Evolutionary conservation across 2,329 filamentous ascomycete species (phyloP).

Genomic region (Exophiala viscosa): DNA sequence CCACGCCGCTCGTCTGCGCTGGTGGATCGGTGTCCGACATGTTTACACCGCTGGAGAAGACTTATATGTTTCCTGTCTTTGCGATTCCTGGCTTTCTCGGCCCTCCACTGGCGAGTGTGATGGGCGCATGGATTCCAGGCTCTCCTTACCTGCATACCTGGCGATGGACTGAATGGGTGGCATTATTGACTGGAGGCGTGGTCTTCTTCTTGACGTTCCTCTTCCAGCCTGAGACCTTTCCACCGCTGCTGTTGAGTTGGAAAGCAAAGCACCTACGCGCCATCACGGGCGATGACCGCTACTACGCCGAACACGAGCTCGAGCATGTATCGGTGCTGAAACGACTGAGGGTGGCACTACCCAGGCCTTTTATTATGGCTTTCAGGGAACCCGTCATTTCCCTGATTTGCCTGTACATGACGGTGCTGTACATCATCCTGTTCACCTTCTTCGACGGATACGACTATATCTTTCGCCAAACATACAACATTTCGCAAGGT

Average conservation of each 20-base stretch:
- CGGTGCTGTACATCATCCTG: conserved; percentile 33
- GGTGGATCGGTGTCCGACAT: conserved; percentile 48
- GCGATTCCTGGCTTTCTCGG: conserved; percentile 42
- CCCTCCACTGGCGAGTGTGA: conserved; percentile 36
- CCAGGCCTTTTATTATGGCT: conserved; percentile 48
- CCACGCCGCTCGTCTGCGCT: conserved; percentile 45
- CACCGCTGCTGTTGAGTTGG: conserved; percentile 45
- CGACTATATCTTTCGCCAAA: conserved; percentile 50
- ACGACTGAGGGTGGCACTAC: conserved; percentile 43
- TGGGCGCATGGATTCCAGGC: conserved; percentile 44
- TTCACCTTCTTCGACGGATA: conserved; percentile 47
- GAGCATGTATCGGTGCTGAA: conserved; percentile 37
- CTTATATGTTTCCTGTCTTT: conserved; percentile 50
- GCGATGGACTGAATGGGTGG: conserved; percentile 49
- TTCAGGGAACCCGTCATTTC: conserved; percentile 40
- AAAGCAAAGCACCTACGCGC: conserved; percentile 42
- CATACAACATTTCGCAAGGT: conserved; percentile 45
- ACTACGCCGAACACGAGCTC: conserved; percentile 47
- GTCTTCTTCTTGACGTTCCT: conserved; percentile 37
- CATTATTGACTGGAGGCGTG: conserved; percentile 36
- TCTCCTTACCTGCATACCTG: conserved; percentile 38
- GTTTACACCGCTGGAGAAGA: conserved; percentile 47
- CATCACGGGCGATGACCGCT: conserved; percentile 45
- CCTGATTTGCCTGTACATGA: conserved; percentile 30
- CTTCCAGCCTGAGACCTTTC: conserved; percentile 51